Evolutionary conservation across 495 filamentous ascomycete species (phyloP).

Genomic region (Annulohypoxylon stygium): DNA sequence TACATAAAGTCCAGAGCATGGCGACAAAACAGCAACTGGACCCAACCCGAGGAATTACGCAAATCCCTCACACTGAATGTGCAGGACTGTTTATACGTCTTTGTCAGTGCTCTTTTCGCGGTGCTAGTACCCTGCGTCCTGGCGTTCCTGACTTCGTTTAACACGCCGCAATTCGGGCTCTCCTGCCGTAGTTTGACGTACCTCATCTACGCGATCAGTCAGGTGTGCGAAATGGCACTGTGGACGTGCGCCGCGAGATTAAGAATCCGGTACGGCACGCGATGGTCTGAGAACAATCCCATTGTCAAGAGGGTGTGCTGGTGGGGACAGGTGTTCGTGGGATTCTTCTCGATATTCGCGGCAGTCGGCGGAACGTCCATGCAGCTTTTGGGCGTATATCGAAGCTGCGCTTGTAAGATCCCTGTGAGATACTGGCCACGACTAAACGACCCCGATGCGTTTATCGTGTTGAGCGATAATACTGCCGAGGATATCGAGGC

Average conservation of each 20-base stretch:
- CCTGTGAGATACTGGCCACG: constrained; percentile 46
- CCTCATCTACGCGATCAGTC: constrained; percentile 56
- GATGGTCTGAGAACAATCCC: constrained; percentile 40
- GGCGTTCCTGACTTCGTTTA: constrained; percentile 57
- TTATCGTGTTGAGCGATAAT: constrained; percentile 46
- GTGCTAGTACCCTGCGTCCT: constrained; percentile 54
- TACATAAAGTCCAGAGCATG: constrained; percentile 28
- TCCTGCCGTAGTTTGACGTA: constrained; percentile 60
- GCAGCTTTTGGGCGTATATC: constrained; percentile 57
- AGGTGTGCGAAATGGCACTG: constrained; percentile 53
- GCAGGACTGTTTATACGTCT: constrained; percentile 46
- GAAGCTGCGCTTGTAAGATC: constrained; percentile 54
- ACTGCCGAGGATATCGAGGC: constrained; percentile 41
- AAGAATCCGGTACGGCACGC: constrained; percentile 39
- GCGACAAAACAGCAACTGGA: constrained; percentile 1
- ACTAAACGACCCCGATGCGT: constrained; percentile 34
- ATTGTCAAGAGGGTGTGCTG: constrained; percentile 46
- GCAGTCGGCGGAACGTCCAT: constrained; percentile 55
- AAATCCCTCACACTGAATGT: constrained; percentile 39
- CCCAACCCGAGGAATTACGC: constrained; percentile 28
- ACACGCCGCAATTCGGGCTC: constrained; percentile 58
- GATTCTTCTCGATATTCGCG: constrained; percentile 53
- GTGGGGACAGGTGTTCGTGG: constrained; percentile 49
- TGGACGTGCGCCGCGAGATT: constrained; percentile 47
- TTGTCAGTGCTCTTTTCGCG: constrained; percentile 50